phyloP scores from a whole-genome alignment of 2,329 filamentous ascomycete species.

The Exophiala spinifera region DNA sequence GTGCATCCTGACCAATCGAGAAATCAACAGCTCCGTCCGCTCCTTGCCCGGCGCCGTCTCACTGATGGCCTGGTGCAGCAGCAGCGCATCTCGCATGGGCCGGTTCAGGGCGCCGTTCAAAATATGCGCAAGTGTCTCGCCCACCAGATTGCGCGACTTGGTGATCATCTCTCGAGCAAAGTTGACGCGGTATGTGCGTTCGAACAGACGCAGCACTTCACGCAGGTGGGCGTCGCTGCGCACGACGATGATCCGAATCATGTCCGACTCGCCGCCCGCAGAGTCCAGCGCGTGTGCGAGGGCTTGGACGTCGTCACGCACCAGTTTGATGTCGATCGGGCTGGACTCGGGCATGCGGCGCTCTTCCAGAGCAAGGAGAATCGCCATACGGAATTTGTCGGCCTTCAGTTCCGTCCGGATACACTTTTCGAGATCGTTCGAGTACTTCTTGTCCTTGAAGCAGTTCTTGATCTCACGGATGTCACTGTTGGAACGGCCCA shows the following conservation, averaged over 20 bases:
- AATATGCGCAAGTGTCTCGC: conserved; percentile 89
- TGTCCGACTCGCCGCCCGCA: conserved; percentile 79
- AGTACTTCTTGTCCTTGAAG: conserved; percentile 90
- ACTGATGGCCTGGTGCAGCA: conserved; percentile 85
- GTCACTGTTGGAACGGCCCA: conserved; percentile 86
- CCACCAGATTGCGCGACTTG: conserved; percentile 89
- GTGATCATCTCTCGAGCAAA: conserved; percentile 83
- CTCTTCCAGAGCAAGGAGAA: conserved; percentile 79
- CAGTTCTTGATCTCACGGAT: conserved; percentile 80
- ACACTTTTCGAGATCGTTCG: conserved; percentile 73
- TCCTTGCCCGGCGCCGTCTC: conserved; percentile 67
- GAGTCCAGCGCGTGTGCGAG: conserved; percentile 69
- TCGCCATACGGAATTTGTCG: conserved; percentile 90
- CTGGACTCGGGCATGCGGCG: conserved; percentile 78
- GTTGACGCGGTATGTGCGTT: conserved; percentile 68
- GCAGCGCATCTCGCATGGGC: conserved; percentile 84
- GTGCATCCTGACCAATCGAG: conserved; percentile 80
- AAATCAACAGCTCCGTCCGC: conserved; percentile 82
- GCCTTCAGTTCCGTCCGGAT: conserved; percentile 92
- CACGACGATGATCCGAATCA: conserved; percentile 79
- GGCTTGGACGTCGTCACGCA: conserved; percentile 69
- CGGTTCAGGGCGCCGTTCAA: conserved; percentile 96
- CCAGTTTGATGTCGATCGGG: conserved; percentile 57
- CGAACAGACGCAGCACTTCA: conserved; percentile 75
- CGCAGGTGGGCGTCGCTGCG: conserved; percentile 78